Evolutionary conservation across 139 green algal genomes (phyloP).

Genomic region (Deuterostichococcus epilithicus): DNA sequence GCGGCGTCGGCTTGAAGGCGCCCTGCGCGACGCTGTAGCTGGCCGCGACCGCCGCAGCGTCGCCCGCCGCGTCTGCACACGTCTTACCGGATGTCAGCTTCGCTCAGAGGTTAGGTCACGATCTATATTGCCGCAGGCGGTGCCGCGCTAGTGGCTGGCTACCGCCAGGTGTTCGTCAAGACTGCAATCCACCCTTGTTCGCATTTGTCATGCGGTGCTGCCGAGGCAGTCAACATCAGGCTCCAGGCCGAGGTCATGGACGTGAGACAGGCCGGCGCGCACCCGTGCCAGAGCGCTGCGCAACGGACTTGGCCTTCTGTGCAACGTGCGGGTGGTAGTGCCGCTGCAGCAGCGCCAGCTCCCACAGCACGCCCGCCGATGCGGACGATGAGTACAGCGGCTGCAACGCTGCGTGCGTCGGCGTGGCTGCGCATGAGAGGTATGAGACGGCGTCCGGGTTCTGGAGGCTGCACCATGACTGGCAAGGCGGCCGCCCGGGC

Average conservation of each 20-base stretch:
- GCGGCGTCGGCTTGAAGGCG: conserved; percentile 46
- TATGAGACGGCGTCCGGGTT: neutral
- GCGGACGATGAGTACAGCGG: neutral
- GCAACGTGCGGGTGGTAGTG: conserved; percentile 41
- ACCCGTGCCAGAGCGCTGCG: conserved; percentile 10
- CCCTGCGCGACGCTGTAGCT: conserved; percentile 39
- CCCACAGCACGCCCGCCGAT: conserved; percentile 37
- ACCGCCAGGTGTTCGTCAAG: neutral
- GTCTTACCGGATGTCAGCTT: neutral
- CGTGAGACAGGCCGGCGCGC: neutral
- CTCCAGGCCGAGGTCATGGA: neutral
- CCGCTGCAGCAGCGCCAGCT: conserved; percentile 33
- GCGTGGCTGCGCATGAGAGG: neutral
- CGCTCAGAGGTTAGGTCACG: neutral
- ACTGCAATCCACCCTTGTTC: neutral
- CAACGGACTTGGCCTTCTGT: conserved; percentile 6
- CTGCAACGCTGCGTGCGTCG: neutral
- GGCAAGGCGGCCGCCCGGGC: neutral
- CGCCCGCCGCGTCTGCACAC: neutral
- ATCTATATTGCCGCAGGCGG: neutral
- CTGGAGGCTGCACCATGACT: too few relatives aligned
- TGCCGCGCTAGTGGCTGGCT: neutral
- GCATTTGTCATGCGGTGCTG: neutral
- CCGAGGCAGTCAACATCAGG: neutral
- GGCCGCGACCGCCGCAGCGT: conserved; percentile 31